Evolutionary conservation across 78 protist species (phyloP).

Genomic region (Tieghemostelium lacteum): DNA sequence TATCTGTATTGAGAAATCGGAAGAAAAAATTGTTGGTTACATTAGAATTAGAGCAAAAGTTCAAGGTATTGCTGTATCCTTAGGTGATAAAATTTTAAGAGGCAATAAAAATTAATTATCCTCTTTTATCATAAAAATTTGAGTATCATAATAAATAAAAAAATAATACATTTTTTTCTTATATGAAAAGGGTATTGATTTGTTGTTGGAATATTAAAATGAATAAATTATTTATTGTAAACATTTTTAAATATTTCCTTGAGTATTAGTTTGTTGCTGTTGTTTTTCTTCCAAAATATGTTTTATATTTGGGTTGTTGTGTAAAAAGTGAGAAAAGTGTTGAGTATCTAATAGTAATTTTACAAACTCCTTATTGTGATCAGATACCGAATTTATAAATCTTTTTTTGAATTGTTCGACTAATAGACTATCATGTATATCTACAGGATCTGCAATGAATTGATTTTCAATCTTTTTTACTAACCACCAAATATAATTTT

Average conservation of each 20-base stretch:
- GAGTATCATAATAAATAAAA: no score
- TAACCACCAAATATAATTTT: constrained; percentile 73
- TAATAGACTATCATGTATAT: constrained; percentile 39
- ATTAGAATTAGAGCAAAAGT: constrained; percentile 96
- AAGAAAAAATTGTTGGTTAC: constrained; percentile 89
- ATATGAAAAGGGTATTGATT: no score
- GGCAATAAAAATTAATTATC: no score
- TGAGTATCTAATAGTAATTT: constrained; percentile 59
- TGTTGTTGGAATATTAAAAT: no score
- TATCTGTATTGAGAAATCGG: constrained; percentile 90
- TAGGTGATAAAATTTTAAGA: constrained; percentile 98
- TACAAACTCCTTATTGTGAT: constrained; percentile 59
- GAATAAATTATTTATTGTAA: no score
- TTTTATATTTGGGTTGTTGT: no score
- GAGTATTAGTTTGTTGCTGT: no score
- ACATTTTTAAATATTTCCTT: no score
- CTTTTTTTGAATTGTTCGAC: constrained; percentile 35
- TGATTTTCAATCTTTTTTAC: constrained; percentile 62
- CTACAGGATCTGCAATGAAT: constrained; percentile 5
- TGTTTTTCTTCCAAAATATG: no score
- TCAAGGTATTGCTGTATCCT: constrained; percentile 97
- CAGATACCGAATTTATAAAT: constrained; percentile 38
- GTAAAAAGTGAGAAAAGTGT: constrained; percentile 54
- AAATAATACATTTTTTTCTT: no score
- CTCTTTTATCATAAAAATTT: no score